These are phyloP conservation scores for Xylariaceae sp. DNA, from an alignment of 2,329 filamentous ascomycete species.

Conservation along the genomic window DNA sequence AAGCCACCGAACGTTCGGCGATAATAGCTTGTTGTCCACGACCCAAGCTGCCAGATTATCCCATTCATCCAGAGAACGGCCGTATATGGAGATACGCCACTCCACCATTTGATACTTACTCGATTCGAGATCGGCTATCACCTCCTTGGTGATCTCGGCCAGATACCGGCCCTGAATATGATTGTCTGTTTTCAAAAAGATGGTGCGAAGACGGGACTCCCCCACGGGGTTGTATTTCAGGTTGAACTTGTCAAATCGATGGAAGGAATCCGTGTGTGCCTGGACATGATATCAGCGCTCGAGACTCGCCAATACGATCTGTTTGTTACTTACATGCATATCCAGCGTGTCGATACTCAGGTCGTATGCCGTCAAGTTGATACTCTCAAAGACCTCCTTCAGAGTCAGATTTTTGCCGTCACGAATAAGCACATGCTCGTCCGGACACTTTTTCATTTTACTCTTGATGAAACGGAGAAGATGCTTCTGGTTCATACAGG, in stretches of 20 bases:
- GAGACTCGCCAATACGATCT: not conserved
- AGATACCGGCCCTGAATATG: conserved; percentile 94
- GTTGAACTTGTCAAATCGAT: conserved; percentile 99
- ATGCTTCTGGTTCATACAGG: conserved; percentile 99
- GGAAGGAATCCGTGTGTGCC: conserved; percentile 96
- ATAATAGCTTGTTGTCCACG: conserved; percentile 96
- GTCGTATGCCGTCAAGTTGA: conserved; percentile 96
- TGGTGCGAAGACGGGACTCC: conserved; percentile 92
- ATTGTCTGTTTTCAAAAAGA: conserved; percentile 98
- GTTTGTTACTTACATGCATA: conserved; percentile 73
- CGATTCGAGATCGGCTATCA: conserved; percentile 93
- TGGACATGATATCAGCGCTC: conserved; percentile 32
- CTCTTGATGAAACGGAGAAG: conserved; percentile 97
- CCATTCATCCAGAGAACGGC: conserved; percentile 90
- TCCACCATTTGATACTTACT: conserved; percentile 99
- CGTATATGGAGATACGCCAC: conserved; percentile 98
- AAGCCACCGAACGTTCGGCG: conserved; percentile 95
- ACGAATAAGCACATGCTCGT: conserved; percentile 88
- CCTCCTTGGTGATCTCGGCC: conserved; percentile 96
- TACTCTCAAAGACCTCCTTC: conserved; percentile 92
- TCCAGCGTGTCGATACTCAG: conserved; percentile 97
- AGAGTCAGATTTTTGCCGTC: conserved; percentile 91
- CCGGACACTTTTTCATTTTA: conserved; percentile 98
- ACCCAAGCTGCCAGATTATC: conserved; percentile 97
- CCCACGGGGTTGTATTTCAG: conserved; percentile 98